Base-by-base conservation (phyloP, 169 alveolate species). In the Toxoplasma gondii region DNA sequence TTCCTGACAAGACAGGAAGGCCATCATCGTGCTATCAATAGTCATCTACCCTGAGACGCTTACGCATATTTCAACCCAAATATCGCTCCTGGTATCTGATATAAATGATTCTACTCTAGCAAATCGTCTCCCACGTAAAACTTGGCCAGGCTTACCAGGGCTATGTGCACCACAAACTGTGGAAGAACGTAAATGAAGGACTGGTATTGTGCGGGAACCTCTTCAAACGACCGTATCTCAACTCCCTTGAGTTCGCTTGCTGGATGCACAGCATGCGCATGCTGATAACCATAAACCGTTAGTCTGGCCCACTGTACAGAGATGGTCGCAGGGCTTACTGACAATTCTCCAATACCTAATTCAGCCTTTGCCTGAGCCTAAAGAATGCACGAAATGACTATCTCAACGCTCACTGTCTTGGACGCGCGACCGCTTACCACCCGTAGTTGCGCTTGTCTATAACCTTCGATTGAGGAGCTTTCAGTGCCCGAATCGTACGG, bases 161-260 rank as follows among this genome's bases (percentile, higher is more conserved):
- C 90, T 16, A 43, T 29, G 36, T 82, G 39, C 41, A 82, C 38
- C 19, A 82, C 1, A 22, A 39, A 9, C 67, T 82, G 90, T 7
- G 67, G 90, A 82, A 82, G 12, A 1, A 44, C 67, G 34, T 43
- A 44, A 7, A 82, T 36, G n/a, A 44, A 29, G 17, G 90, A 82
- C 90, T 82, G 90, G 41, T 82, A 82, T 31, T 41, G 67, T 9
- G 90, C 90, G 41, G 90, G 90, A 43, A 82, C 54, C 67, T 82
- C 69, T 31, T 82, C 90, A 36, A 82, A 78, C 86, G 39, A 38
- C 10, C 22, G 86, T 16, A 38, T n/a, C 39, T 78, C 86, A 78
- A 78, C 39, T 1, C 86, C 86, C n/a, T 78, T 78, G 39, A 29
- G 49, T 16, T 36, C 19, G 16, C 49, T 38, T n/a, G 86, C 86